Evolutionary conservation across 192 early-diverging fungal species (phyloP), one percentile per base, ranked within the genome.

Genomic region (Phycomyces nitens): DNA sequence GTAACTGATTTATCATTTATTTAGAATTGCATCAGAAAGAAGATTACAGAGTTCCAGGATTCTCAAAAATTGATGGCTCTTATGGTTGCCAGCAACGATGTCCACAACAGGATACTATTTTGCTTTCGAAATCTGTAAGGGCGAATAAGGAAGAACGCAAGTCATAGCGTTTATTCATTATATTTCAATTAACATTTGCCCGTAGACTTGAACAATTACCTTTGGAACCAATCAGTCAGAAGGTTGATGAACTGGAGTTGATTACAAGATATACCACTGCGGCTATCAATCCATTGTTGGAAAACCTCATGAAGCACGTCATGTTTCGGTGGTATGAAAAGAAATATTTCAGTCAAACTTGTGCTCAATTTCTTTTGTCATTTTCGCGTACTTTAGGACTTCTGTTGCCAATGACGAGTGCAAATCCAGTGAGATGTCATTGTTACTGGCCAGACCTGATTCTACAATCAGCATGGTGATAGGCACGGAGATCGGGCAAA

Each of bases 251-350:
- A 58, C n/a, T 58, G 38, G 56, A 41, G 34, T 43, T 58, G 56
- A 58, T 58, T 43, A 58, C 56, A 58, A 58, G 56, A 58, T 58
- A 58, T 43, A 58, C 56, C 38, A 43, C 38, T 58, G 56, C 56
- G 20, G 56, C 56, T 43, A 58, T 58, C 41, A 42, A 58, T 58
- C 56, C 40, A 58, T 58, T 58, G 56, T 43, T 58, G 56, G 56
- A 58, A 58, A 58, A 58, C 38, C 39, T 58, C 38, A 58, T 43
- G 38, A 58, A 58, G 38, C 44, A 47, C 44, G 56, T 58, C 56
- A 58, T 58, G 56, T 58, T 58, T 58, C 40, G 56, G 41, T 58
- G 56, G 56, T 58, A 58, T 58, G 56, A 58, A 58, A 58, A 58
- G 56, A 58, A 58, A 58, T 16, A 58, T 58, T 43, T 58, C 56